Percentiles rank a stretch among this genome's conserved stretches.
phyloP scores from a whole-genome alignment of 768 basidiomycete genomes.

The Leccinum ochraceum region DNA sequence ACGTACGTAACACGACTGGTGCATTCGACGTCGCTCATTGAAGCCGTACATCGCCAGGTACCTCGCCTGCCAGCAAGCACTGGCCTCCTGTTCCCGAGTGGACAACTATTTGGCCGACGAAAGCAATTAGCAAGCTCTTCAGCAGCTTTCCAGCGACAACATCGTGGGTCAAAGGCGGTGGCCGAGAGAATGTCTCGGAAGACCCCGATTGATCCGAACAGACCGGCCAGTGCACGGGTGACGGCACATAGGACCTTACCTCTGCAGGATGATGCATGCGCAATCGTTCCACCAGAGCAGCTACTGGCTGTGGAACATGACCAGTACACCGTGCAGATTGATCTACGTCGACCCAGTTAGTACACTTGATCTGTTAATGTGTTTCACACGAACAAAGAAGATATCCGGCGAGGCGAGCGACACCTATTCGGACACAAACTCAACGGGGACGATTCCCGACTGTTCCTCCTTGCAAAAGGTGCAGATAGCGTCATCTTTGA shows the following conservation, averaged over 20 bases:
- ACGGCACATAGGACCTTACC: too few relatives aligned
- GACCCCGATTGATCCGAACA: too few relatives aligned
- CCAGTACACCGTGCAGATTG: too few relatives aligned
- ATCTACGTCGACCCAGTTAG: too few relatives aligned
- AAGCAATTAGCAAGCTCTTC: slow-evolving; percentile 51
- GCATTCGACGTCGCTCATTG: slow-evolving; percentile 14
- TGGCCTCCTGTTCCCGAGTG: slow-evolving; percentile 41
- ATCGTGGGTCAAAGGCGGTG: slow-evolving; percentile 53
- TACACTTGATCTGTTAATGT: too few relatives aligned
- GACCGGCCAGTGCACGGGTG: too few relatives aligned
- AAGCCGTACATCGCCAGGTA: slow-evolving; percentile 49
- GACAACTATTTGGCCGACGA: slow-evolving; percentile 43
- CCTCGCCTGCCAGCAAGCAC: slow-evolving; percentile 68
- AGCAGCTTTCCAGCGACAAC: slow-evolving; percentile 57
- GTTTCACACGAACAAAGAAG: too few relatives aligned
- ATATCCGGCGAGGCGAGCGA: too few relatives aligned
- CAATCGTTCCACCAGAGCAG: too few relatives aligned
- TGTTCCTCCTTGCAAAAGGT: slow-evolving; percentile 86
- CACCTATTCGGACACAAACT: slow-evolving; percentile 43
- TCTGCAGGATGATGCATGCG: too few relatives aligned
- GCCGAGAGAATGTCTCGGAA: too few relatives aligned
- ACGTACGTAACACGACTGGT: slow-evolving; percentile 51
- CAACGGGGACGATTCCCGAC: slow-evolving; percentile 54
- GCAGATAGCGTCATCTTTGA: slow-evolving; percentile 99
- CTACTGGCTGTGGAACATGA: too few relatives aligned